Conservation (phyloP, 495 filamentous ascomycete species). For the Xylaria flabelliformis region DNA sequence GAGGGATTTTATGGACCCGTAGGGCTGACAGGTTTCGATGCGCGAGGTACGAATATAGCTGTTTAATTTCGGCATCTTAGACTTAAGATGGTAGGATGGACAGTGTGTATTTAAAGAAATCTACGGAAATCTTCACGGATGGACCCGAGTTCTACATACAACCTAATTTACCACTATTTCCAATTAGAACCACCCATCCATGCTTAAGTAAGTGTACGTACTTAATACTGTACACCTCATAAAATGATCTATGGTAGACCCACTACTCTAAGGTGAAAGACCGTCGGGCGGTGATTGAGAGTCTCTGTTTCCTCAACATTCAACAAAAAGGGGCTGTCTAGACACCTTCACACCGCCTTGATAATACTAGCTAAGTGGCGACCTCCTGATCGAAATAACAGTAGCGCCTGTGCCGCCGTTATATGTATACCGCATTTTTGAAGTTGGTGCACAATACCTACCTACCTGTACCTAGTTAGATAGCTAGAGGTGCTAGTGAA, state of each 20-base stretch:
- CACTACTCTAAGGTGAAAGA: not conserved
- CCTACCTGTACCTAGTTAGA: too few relatives aligned
- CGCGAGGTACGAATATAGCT: not conserved
- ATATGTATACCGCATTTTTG: not conserved
- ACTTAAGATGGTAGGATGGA: not conserved
- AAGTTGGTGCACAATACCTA: not conserved
- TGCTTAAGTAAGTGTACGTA: not conserved
- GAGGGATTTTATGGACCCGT: not conserved
- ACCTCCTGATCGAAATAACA: not conserved
- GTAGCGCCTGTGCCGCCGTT: not conserved
- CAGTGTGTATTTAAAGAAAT: not conserved
- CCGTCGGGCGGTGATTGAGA: not conserved
- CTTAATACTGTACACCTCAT: not conserved
- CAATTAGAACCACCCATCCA: not conserved
- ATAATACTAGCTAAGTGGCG: not conserved
- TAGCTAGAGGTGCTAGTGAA: not conserved
- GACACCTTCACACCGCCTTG: not conserved
- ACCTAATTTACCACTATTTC: not conserved
- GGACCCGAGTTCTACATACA: not conserved
- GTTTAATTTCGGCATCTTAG: constrained; percentile 5
- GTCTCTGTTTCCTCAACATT: constrained; percentile 8
- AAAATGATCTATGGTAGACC: constrained; percentile 2
- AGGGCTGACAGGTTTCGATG: not conserved
- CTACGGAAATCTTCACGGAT: not conserved
- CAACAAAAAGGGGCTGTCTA: constrained; percentile 6